phyloP scores from a whole-genome alignment of 345 rosid species.

The Hibiscus mutabilis region DNA sequence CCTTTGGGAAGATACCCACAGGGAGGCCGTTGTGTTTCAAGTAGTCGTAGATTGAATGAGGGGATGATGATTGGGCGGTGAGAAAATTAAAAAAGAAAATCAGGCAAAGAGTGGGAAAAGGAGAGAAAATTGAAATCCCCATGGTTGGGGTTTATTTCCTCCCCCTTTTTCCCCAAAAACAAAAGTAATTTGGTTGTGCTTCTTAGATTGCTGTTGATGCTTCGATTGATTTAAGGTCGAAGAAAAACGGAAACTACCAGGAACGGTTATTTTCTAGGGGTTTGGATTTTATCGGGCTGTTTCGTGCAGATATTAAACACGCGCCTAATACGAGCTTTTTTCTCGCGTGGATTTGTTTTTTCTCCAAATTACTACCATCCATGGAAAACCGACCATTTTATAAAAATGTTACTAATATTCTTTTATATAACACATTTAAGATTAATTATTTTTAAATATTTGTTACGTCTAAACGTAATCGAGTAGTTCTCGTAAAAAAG shows the following conservation, averaged over 20 bases:
- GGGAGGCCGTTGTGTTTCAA: slow-evolving; percentile 46
- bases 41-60: slow-evolving; percentile 28
- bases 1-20: slow-evolving; percentile 54
- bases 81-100: background rate
- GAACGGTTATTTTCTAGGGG: background rate
- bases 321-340: background rate
- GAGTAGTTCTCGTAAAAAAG: too few relatives aligned
- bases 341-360: background rate
- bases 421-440: too few relatives aligned
- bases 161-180: background rate
- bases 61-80: slow-evolving; percentile 2
- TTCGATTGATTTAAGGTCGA: slow-evolving; percentile 6
- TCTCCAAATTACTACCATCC: too few relatives aligned
- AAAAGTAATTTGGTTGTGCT: background rate
- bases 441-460: too few relatives aligned
- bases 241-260: background rate
- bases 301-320: background rate
- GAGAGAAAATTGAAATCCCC: slow-evolving; percentile 2
- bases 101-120: background rate
- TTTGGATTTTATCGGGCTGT: background rate
- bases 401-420: too few relatives aligned
- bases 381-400: too few relatives aligned
- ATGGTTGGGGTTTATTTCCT: background rate
- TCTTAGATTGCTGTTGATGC: background rate
- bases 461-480: too few relatives aligned